phyloP scores from a whole-genome alignment of 169 alveolate species.

The Eimeria brunetti region DNA sequence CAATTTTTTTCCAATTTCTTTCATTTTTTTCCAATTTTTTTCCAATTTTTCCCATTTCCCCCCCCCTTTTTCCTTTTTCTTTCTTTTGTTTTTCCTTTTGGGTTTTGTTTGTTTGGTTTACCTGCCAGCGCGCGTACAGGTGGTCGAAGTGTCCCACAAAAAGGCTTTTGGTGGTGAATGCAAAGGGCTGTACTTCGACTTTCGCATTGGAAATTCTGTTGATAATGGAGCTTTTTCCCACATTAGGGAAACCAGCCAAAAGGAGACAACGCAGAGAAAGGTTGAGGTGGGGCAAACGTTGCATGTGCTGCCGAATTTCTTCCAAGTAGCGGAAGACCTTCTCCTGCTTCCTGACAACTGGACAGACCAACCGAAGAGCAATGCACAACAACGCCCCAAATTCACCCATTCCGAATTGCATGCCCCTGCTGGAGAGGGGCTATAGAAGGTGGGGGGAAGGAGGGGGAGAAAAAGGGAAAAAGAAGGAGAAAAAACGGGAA shows the following conservation, averaged over 20 bases:
- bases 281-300: slow-evolving; percentile 98
- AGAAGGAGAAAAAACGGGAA: too few species aligned
- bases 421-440: too few species aligned
- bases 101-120: not conserved
- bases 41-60: too few species aligned
- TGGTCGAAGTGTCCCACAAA: slow-evolving; percentile 99
- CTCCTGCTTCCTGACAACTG: slow-evolving; percentile 93
- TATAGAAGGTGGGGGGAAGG: too few species aligned
- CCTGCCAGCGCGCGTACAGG: slow-evolving; percentile 98
- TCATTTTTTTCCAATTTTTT: too few species aligned
- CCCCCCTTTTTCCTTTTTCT: too few species aligned
- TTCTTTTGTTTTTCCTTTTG: too few species aligned
- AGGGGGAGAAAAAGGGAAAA: not conserved
- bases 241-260: slow-evolving; percentile 99
- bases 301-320: slow-evolving; percentile 98
- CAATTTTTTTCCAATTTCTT: too few species aligned
- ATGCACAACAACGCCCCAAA: not conserved
- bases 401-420: not conserved
- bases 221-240: slow-evolving; percentile 98
- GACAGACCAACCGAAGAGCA: not conserved
- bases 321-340: slow-evolving; percentile 97
- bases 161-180: slow-evolving; percentile 99
- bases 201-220: slow-evolving; percentile 98
- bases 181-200: slow-evolving; percentile 99
- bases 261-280: slow-evolving; percentile 88